Base-by-base conservation (phyloP, 441 rosid genomes). In the Arabidopsis lyrata region DNA sequence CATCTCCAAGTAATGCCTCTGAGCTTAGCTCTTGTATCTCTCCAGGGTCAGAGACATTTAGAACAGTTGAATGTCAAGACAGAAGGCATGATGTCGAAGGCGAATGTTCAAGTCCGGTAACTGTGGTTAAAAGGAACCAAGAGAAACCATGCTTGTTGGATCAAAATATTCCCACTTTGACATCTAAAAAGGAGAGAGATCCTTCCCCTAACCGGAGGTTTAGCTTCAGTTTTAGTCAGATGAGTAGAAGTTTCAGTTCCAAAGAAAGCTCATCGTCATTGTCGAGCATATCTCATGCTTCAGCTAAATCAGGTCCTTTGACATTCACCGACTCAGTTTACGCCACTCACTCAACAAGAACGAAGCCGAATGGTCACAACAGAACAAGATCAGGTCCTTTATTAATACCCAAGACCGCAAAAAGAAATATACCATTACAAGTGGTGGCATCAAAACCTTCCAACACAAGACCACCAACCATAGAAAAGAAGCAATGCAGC, bases 201-300 rank as follows among this genome's bases (percentile, higher is more conserved):
- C 74, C 81, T 11, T 88, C 97, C 53, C 93, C 93, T n/a, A 87
- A 77, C 79, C 78, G 77, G 16, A 82, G 96, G 61, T 88, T 88
- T 75, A 88, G 97, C 89, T 91, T 93, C 81, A 87, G 88, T 84
- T 83, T 91, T 39, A 78, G 93, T 73, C 86, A 83, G 68, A 81
- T 91, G 85, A 34, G 86, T 60, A 86, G 89, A 84, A 93, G 96
- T 79, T 88, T 88, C 78, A 93, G 97, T 72, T 83, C 83, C 45
- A 91, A 88, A 72, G 98, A 93, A 68, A 83, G 86, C 49, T 75
- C 88, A 48, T 55, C 71, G 0, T 42, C 24, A 9, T 83, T 78
- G 38, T 72, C 87, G 50, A 85, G 78, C 76, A 45, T 86, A 24
- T 54, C 82, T 45, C 72, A 82, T 73, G 82, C 77, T 73, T 81